Conservation (phyloP, 2,329 filamentous ascomycete genomes). For the Onygenales sp. region DNA sequence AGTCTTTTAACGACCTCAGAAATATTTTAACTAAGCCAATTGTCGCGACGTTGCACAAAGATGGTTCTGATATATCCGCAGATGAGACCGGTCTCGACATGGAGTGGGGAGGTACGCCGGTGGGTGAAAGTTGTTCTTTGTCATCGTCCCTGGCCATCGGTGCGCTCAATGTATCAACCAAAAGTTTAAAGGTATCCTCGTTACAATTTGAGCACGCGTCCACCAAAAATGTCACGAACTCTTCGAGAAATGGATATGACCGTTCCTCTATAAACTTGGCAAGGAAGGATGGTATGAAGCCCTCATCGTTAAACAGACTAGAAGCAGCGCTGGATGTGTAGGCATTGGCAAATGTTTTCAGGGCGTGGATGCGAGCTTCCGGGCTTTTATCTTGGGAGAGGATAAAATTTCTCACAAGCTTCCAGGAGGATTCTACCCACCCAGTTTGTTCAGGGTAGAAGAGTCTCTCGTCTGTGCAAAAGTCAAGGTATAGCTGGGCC, state of each 20-base stretch:
- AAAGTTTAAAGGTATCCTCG: slow-evolving; percentile 21
- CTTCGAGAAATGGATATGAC: slow-evolving; percentile 29
- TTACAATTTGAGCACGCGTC: slow-evolving; percentile 23
- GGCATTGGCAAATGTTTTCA: slow-evolving; percentile 31
- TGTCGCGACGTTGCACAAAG: slow-evolving; percentile 54
- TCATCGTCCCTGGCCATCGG: slow-evolving; percentile 26
- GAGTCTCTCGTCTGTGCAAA: slow-evolving; percentile 23
- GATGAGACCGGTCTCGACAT: slow-evolving; percentile 23
- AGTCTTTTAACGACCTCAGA: slow-evolving; percentile 58
- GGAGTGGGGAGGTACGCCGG: slow-evolving; percentile 33
- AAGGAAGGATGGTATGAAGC: slow-evolving; percentile 24
- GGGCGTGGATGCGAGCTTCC: slow-evolving; percentile 29
- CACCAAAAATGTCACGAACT: slow-evolving; percentile 29
- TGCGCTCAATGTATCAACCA: slow-evolving; percentile 25
- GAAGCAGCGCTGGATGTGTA: slow-evolving; percentile 23
- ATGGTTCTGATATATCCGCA: slow-evolving; percentile 22
- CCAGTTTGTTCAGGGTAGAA: slow-evolving; percentile 24
- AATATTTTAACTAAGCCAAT: slow-evolving; percentile 68
- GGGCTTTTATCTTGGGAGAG: slow-evolving; percentile 27
- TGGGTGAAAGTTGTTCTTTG: slow-evolving; percentile 18
- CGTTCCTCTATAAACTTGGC: slow-evolving; percentile 27
- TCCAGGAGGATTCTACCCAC: slow-evolving; percentile 26
- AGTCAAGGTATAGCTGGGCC: slow-evolving; percentile 28
- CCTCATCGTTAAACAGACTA: slow-evolving; percentile 22
- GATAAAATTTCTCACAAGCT: slow-evolving; percentile 28